Evolutionary conservation across 768 basidiomycete genomes (phyloP), one percentile per base, ranked within the genome.

Genomic region (Rhizopogon roseolus): DNA sequence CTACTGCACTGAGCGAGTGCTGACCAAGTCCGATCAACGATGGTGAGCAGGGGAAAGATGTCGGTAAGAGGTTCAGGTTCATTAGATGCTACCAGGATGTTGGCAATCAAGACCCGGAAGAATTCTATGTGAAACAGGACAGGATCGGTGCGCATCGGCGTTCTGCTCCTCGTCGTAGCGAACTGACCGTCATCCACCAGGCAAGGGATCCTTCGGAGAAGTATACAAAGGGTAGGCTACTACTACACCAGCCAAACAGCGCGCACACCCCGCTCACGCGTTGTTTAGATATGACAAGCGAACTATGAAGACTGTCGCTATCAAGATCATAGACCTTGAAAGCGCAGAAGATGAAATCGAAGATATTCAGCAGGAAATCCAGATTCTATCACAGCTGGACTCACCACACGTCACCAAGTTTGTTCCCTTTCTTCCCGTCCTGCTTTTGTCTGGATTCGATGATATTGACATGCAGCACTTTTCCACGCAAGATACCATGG

Each of bases 301-400:
- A 55, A 97, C 95, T 25, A 91, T 94, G 70, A 89, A 88, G 76
- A 94, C 96, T 1, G 97, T 99, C 25, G 97, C 97, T 42, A 98
- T 99, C 78, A 99, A 95, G 85, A 96, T 98, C 62, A 98, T 99
- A 68, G 95, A 98, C 76, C 82, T 99, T 32, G 97, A 99, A 72
- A 93, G 91, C 66, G 97, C 97, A 49, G 97, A 98, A 71, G 97
- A 99, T 66, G 97, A 99, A 76, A 98, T 98, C 66, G 97, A 98
- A 69, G 97, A 98, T 73, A 98, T 99, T 55, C 93, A 98, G 64
- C 93, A 97, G 69, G 97, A 99, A 71, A 98, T 99, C 53, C 93
- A 97, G 71, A 98, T 99, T 57, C 82, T 99, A 13, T 93, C 92
- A 6, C 95, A 98, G 66, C 73, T 99, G 60, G 96, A 98, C 71